Percentiles rank a stretch among this genome's conserved stretches.
phyloP scores from a whole-genome alignment of 768 basidiomycete species.

The Piloderma croceum region DNA sequence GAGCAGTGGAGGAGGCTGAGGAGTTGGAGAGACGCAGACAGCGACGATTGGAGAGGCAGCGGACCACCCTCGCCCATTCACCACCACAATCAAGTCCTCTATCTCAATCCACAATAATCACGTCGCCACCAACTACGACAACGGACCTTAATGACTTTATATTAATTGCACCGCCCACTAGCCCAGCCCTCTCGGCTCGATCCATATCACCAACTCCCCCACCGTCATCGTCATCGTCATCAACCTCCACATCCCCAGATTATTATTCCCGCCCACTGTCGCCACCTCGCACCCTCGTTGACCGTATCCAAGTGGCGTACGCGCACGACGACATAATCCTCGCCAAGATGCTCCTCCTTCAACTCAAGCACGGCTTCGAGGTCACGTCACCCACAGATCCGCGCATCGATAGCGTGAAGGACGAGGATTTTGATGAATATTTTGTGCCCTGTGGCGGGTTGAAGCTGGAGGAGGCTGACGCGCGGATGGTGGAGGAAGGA shows the following conservation, averaged over 20 bases:
- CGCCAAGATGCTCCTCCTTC: conserved; percentile 58
- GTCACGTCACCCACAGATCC: conserved; percentile 56
- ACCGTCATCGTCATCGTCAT: conserved; percentile 29
- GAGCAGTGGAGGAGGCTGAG: no score
- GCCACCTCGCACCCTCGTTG: conserved; percentile 44
- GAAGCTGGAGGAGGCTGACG: conserved; percentile 28
- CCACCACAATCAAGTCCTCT: not conserved
- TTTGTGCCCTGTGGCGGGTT: conserved; percentile 36
- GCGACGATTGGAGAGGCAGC: not conserved
- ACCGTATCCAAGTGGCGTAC: conserved; percentile 64
- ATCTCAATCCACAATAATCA: not conserved
- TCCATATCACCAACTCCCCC: conserved; percentile 45
- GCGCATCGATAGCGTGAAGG: conserved; percentile 53
- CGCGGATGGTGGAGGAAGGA: conserved; percentile 39
- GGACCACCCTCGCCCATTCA: not conserved
- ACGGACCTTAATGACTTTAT: conserved; percentile 15
- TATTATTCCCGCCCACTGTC: conserved; percentile 16
- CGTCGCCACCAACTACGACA: conserved; percentile 6
- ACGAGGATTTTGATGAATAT: conserved; percentile 38
- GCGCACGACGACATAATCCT: conserved; percentile 62
- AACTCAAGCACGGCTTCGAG: conserved; percentile 52
- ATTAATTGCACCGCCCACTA: conserved; percentile 8
- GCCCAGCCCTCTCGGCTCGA: conserved; percentile 45
- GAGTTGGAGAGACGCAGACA: not conserved
- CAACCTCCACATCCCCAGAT: conserved; percentile 12